These are phyloP conservation scores for Seminavis robusta DNA, from an alignment of 108 stramenopile species.

Conservation along the genomic window DNA sequence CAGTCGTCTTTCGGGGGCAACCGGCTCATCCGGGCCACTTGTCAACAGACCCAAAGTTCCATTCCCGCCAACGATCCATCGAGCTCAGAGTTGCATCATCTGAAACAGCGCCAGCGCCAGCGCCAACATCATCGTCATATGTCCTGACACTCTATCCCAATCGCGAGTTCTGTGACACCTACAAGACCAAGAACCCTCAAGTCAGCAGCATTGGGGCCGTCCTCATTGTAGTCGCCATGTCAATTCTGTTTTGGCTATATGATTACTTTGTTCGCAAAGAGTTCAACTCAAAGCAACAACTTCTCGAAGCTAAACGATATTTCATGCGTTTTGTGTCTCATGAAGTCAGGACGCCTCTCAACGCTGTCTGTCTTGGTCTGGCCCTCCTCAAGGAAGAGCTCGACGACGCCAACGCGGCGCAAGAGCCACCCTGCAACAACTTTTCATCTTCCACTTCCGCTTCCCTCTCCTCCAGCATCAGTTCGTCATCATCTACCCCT, in stretches of 20 bases:
- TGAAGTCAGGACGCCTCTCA: constrained; percentile 49
- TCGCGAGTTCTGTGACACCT: constrained; percentile 4
- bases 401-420: constrained; percentile 1
- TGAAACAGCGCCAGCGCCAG: too few species aligned
- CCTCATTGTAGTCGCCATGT: constrained; percentile 13
- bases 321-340: constrained; percentile 49
- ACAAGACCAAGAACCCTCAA: constrained; percentile 25
- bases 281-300: constrained; percentile 8
- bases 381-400: constrained; percentile 30
- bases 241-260: constrained; percentile 27
- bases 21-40: too few species aligned
- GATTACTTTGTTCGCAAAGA: constrained; percentile 35
- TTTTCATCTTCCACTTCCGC: too few species aligned
- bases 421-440: too few species aligned
- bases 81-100: too few species aligned
- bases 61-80: too few species aligned
- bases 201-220: constrained; percentile 21
- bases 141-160: constrained; percentile 14
- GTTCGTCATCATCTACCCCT: not conserved
- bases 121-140: constrained; percentile 1
- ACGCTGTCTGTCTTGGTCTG: constrained; percentile 48
- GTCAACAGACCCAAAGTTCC: too few species aligned
- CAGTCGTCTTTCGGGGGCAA: constrained; percentile 3
- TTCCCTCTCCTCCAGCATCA: too few species aligned
- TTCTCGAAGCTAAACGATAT: constrained; percentile 30